Evolutionary conservation across 2,329 filamentous ascomycete species (phyloP).

Genomic region (Chrysoporthe austroafricana): DNA sequence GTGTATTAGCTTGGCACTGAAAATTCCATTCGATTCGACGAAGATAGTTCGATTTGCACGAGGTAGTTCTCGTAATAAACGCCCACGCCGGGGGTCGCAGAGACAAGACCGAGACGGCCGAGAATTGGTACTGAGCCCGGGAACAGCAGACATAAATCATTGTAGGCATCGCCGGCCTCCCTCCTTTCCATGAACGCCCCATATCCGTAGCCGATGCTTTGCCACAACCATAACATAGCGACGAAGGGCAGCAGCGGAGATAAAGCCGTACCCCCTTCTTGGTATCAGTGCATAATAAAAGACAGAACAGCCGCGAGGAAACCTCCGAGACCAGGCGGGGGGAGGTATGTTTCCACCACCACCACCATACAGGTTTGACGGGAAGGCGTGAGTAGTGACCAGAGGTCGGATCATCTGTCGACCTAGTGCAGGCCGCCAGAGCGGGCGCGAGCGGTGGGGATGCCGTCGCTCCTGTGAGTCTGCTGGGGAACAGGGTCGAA

Average conservation of each 20-base stretch:
- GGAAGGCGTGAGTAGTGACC: neutral
- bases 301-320: too few species aligned
- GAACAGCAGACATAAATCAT: neutral
- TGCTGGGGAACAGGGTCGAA: slow-evolving; percentile 52
- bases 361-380: neutral
- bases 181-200: neutral
- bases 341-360: neutral
- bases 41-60: too few species aligned
- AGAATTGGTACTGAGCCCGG: too few species aligned
- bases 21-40: too few species aligned
- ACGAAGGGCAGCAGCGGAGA: neutral
- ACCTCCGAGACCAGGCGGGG: neutral
- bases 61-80: too few species aligned
- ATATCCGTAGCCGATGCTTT: neutral
- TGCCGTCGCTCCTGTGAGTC: slow-evolving; percentile 18
- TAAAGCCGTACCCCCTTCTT: too few species aligned
- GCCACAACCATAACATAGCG: neutral
- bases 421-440: neutral
- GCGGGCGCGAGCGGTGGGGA: neutral
- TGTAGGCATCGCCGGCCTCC: neutral
- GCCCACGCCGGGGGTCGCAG: too few species aligned
- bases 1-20: too few species aligned
- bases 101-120: too few species aligned
- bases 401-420: neutral
- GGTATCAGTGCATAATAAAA: too few species aligned